phyloP scores from a whole-genome alignment of 1,284 basidiomycete species.

The Tremellales sp. region DNA sequence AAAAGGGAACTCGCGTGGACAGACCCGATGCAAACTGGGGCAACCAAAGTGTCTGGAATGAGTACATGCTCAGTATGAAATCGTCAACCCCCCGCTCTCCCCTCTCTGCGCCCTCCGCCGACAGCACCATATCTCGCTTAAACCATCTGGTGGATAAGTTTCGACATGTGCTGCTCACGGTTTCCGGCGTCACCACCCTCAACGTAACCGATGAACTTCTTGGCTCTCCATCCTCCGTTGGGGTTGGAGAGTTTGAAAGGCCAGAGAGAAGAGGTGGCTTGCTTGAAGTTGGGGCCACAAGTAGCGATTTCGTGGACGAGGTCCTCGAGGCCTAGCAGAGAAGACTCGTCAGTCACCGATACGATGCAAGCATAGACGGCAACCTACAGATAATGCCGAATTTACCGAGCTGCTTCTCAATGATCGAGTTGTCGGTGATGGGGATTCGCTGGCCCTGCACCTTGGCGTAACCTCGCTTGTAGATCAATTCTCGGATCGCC shows the following conservation, averaged over 20 bases:
- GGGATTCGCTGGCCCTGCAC: conserved; percentile 97
- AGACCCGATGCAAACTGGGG: no score
- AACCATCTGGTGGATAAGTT: conserved; percentile 96
- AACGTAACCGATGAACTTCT: conserved; percentile 94
- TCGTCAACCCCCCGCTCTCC: background rate
- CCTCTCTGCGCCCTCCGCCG: background rate
- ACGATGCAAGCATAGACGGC: background rate
- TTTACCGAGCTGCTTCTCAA: conserved; percentile 89
- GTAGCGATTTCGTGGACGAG: conserved; percentile 97
- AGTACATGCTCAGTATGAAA: no score
- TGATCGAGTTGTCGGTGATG: conserved; percentile 87
- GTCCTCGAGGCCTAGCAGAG: conserved; percentile 67
- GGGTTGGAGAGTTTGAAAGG: conserved; percentile 99
- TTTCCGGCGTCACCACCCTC: conserved; percentile 92
- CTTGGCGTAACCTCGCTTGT: conserved; percentile 99
- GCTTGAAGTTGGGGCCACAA: conserved; percentile 98
- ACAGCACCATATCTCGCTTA: conserved; percentile 45
- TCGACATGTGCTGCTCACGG: conserved; percentile 94
- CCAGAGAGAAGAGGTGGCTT: conserved; percentile 95
- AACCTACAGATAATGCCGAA: conserved; percentile 82
- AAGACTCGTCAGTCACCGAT: background rate
- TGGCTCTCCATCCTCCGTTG: conserved; percentile 91
- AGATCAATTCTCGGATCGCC: conserved; percentile 93
- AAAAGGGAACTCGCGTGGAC: no score
- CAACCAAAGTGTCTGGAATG: no score